These are phyloP conservation scores for Fraxinus albicans DNA, from an alignment of 305 asterid species.

Conservation along the genomic window DNA sequence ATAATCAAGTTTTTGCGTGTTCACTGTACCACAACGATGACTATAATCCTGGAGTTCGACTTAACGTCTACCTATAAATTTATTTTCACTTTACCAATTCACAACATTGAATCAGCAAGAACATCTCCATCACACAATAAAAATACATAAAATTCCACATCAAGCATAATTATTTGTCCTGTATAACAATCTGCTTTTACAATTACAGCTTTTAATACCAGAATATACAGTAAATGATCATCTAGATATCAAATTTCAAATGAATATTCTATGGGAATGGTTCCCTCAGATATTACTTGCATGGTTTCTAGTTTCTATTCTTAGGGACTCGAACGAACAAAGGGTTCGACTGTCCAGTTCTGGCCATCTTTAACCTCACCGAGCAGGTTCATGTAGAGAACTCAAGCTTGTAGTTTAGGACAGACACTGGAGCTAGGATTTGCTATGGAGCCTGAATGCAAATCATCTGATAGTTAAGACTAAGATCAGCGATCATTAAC, in stretches of 20 bases:
- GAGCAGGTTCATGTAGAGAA: background rate
- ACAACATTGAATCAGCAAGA: background rate
- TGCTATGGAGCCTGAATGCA: slow-evolving; percentile 62
- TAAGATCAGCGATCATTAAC: background rate
- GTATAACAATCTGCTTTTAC: too few relatives aligned
- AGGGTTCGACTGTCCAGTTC: background rate
- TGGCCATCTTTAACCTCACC: background rate
- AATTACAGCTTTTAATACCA: background rate
- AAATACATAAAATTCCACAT: too few relatives aligned
- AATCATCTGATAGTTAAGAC: background rate
- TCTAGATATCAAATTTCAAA: background rate
- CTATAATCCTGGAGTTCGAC: too few relatives aligned
- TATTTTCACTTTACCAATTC: background rate
- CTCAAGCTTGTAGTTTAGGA: slow-evolving; percentile 61
- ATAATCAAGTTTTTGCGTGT: background rate
- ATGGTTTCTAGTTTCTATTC: background rate
- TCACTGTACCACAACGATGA: background rate
- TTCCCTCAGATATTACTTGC: background rate
- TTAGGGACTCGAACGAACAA: background rate
- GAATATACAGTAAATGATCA: background rate
- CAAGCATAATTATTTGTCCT: too few relatives aligned
- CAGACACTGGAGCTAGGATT: slow-evolving; percentile 55
- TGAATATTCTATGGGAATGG: background rate
- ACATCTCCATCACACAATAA: background rate
- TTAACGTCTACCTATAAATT: too few relatives aligned